Evolutionary conservation across 352 stramenopile genomes (phyloP), one percentile per base, ranked within the genome.

Genomic region (Globisporangium alternatum): DNA sequence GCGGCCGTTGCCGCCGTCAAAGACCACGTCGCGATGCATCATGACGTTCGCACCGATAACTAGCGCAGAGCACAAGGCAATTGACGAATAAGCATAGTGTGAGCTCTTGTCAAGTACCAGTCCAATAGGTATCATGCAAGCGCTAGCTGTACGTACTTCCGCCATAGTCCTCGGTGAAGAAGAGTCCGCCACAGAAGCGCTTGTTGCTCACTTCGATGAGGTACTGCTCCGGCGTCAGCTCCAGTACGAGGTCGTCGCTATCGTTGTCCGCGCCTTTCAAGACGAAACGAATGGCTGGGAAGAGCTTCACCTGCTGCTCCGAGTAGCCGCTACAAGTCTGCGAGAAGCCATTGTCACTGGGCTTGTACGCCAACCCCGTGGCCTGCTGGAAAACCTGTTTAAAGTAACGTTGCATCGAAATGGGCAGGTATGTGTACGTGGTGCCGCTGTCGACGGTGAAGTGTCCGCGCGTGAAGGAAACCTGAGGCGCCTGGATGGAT

Each of bases 371-470:
- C 28, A 77, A 33, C 0, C 70, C 66, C 19, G 60, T 76, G 33
- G 53, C 57, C 51, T 67, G 51, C 45, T 77, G 61, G 58, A 86
- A 86, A 5, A 66, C 56, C 13, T 49, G 28, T 3, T 59, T 3
- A 33, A 87, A 83, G 15, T 6, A 9, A 1, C 9, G 21, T 8
- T 54, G 65, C 60, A 80, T 68, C 0, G 62, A 68, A 19, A 21
- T 56, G 10, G 75, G 72, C 9, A 84, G 47, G 64, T 72, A 77
- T 51, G 77, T 79, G 53, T 74, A 64, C 12, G 75, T 74, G 6
- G 71, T 78, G 19, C 77, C 74, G 48, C 73, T 86, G 66, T 83
- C 77, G 2, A 86, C 58, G 39, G 78, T 73, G 25, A 74, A 75
- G 25, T 68, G 61, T 2, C 70, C 65, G 33, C 59, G 57, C 4